Evolutionary conservation across 1,284 basidiomycete genomes (phyloP).

Genomic region (Ceratobasidium sp.): DNA sequence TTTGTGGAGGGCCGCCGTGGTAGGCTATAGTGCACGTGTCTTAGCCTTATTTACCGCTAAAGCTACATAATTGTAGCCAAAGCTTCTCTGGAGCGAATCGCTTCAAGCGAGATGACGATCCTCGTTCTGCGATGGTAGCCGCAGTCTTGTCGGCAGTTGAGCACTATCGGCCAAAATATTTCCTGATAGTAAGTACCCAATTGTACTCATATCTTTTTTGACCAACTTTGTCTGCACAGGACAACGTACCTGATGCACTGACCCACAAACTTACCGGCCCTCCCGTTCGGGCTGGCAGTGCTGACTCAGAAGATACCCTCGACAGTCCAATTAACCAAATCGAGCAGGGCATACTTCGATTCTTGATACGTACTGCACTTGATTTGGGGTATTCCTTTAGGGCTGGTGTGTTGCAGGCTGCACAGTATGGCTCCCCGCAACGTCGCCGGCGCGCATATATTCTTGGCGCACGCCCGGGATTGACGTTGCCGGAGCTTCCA

Average conservation of each 20-base stretch:
- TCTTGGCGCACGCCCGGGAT: conserved; percentile 62
- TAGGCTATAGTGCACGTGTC: conserved; percentile 47
- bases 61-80: conserved; percentile 9
- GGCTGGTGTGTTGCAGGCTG: conserved; percentile 69
- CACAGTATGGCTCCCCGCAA: conserved; percentile 76
- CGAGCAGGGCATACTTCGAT: conserved; percentile 70
- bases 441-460: conserved; percentile 72
- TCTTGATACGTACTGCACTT: conserved; percentile 63
- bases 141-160: conserved; percentile 71
- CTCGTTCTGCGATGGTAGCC: conserved; percentile 63
- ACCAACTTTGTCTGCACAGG: conserved; percentile 4
- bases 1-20: conserved; percentile 79
- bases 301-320: not conserved
- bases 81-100: conserved; percentile 59
- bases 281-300: not conserved
- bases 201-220: not conserved
- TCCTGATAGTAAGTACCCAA: conserved; percentile 51
- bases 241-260: conserved; percentile 32
- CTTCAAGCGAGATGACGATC: conserved; percentile 60
- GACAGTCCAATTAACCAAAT: conserved; percentile 48
- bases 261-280: conserved; percentile 11
- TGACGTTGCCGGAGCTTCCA: conserved; percentile 67
- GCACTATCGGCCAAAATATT: conserved; percentile 63
- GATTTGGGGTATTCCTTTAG: conserved; percentile 76
- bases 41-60: not conserved